These are phyloP conservation scores for Vigna unguiculata DNA, from an alignment of 306 rosid genomes.

Conservation along the genomic window DNA sequence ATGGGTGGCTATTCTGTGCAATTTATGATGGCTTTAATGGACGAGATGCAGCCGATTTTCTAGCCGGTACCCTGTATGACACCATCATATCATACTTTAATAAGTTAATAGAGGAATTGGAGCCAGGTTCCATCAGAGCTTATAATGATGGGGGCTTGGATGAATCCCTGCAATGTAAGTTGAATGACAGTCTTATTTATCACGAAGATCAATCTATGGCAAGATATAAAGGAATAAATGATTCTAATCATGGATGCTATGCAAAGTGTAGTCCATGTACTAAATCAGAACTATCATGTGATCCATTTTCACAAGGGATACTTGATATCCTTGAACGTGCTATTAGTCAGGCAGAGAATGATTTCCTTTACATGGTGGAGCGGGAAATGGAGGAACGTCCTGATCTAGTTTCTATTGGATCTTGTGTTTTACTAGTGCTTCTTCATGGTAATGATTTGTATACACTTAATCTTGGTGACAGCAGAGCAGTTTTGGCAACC, in stretches of 20 bases:
- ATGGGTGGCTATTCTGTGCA: conserved; percentile 97
- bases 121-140: conserved; percentile 47
- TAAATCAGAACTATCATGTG: conserved; percentile 38
- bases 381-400: conserved; percentile 97
- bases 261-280: conserved; percentile 46
- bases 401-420: conserved; percentile 94
- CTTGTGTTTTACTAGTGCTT: conserved; percentile 90
- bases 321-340: conserved; percentile 81
- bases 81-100: conserved; percentile 72
- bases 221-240: conserved; percentile 27
- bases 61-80: conserved; percentile 94
- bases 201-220: conserved; percentile 43
- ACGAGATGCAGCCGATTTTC: conserved; percentile 98
- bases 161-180: conserved; percentile 48
- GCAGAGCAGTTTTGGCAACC: conserved; percentile 92
- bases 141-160: conserved; percentile 45
- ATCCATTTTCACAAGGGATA: conserved; percentile 63
- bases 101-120: conserved; percentile 67
- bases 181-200: conserved; percentile 44
- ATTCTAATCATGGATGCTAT: conserved; percentile 38
- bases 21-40: conserved; percentile 98
- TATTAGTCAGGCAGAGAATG: conserved; percentile 82
- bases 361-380: conserved; percentile 95
- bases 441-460: conserved; percentile 89
- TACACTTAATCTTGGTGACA: conserved; percentile 88